Evolutionary conservation across 345 rosid genomes (phyloP).

Genomic region (Pugionium cornutum): DNA sequence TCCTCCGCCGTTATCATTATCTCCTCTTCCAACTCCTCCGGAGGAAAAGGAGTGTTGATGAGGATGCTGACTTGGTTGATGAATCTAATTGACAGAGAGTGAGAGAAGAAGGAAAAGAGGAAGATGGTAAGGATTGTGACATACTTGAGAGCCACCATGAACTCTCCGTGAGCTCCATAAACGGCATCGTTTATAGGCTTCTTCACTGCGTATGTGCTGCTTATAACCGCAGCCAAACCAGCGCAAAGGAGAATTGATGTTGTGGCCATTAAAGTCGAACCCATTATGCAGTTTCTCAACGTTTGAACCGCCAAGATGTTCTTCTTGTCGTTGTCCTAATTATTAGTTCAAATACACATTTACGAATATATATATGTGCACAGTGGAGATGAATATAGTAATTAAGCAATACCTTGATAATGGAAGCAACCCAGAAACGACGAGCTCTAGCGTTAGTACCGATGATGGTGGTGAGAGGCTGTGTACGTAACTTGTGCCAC

Average conservation of each 20-base stretch:
- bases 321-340: constrained; percentile 91
- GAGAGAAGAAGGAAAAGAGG: constrained; percentile 84
- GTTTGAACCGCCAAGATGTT: constrained; percentile 91
- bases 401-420: constrained; percentile 60
- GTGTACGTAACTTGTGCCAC: constrained; percentile 74
- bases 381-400: neutral
- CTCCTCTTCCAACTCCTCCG: constrained; percentile 37
- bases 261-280: constrained; percentile 94
- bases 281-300: constrained; percentile 90
- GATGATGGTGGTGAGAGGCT: constrained; percentile 75
- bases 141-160: constrained; percentile 77
- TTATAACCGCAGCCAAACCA: constrained; percentile 81
- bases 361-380: neutral
- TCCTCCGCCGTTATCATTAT: constrained; percentile 43
- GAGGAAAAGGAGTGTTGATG: constrained; percentile 60
- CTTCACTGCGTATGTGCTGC: constrained; percentile 91
- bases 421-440: constrained; percentile 79
- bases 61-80: constrained; percentile 82
- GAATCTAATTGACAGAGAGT: constrained; percentile 75
- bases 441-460: constrained; percentile 70
- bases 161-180: constrained; percentile 85
- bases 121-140: constrained; percentile 69
- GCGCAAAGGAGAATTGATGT: constrained; percentile 82
- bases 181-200: constrained; percentile 72
- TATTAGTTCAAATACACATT: neutral